These are phyloP conservation scores for Urtica urens DNA, from an alignment of 306 rosid genomes.

Conservation along the genomic window DNA sequence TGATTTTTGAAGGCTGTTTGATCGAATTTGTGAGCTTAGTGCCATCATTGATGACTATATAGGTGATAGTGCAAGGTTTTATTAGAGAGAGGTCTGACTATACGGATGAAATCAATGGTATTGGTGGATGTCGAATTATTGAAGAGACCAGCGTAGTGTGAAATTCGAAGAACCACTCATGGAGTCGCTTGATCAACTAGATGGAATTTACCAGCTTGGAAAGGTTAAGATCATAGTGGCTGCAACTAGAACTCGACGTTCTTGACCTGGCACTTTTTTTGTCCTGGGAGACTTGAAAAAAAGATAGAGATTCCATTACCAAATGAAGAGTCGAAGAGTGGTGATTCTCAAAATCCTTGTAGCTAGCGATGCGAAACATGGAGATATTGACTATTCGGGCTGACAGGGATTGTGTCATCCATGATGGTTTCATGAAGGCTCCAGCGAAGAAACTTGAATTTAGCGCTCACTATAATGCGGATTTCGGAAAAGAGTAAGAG, in stretches of 20 bases:
- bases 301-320: slow-evolving; percentile 95
- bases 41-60: slow-evolving; percentile 91
- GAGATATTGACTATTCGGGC: slow-evolving; percentile 93
- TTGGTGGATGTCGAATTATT: slow-evolving; percentile 93
- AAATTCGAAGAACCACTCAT: slow-evolving; percentile 87
- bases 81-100: slow-evolving; percentile 95
- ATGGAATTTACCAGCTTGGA: slow-evolving; percentile 93
- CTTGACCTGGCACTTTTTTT: slow-evolving; percentile 94
- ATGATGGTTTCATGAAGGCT: slow-evolving; percentile 95
- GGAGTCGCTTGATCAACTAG: slow-evolving; percentile 92
- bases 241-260: slow-evolving; percentile 83
- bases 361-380: slow-evolving; percentile 89
- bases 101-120: slow-evolving; percentile 97
- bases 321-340: slow-evolving; percentile 83
- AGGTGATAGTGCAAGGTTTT: slow-evolving; percentile 85
- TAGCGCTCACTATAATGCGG: slow-evolving; percentile 67
- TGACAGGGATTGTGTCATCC: slow-evolving; percentile 88
- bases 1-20: slow-evolving; percentile 90
- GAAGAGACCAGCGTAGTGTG: slow-evolving; percentile 96
- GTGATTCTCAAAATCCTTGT: slow-evolving; percentile 95
- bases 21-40: slow-evolving; percentile 90
- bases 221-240: slow-evolving; percentile 99
- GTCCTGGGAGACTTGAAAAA: slow-evolving; percentile 87
- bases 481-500: slow-evolving; percentile 66
- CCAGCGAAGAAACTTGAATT: slow-evolving; percentile 81